Conservation (phyloP, 2,329 filamentous ascomycete genomes). For the Calonectria pteridis region DNA sequence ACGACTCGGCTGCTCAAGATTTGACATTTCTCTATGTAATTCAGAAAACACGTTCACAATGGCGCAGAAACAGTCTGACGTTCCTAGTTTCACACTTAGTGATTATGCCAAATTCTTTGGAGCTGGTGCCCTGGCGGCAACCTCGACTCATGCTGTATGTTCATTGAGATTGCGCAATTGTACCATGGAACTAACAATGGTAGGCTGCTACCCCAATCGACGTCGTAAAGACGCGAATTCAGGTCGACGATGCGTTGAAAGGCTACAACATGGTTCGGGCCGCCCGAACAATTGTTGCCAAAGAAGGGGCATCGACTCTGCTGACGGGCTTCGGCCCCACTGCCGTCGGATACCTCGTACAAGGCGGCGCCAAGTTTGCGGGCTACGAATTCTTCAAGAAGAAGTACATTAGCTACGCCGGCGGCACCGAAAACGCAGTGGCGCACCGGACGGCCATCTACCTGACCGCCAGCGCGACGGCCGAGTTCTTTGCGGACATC, state of each 20-base stretch:
- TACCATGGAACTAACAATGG: conserved; percentile 9
- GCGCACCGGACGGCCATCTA: conserved; percentile 71
- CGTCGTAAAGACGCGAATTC: conserved; percentile 92
- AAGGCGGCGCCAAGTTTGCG: conserved; percentile 91
- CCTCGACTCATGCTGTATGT: conserved; percentile 63
- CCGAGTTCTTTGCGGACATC: conserved; percentile 81
- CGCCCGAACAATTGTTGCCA: conserved; percentile 81
- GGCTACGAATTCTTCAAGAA: conserved; percentile 97
- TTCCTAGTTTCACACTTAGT: conserved; percentile 55
- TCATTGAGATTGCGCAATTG: background rate
- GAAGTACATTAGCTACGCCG: conserved; percentile 79
- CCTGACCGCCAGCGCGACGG: conserved; percentile 76
- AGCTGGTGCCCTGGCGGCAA: conserved; percentile 65
- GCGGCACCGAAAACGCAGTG: conserved; percentile 60
- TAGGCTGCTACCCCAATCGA: conserved; percentile 67
- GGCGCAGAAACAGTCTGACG: conserved; percentile 44
- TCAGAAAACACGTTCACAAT: conserved; percentile 31
- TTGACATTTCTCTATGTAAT: background rate
- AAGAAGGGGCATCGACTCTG: conserved; percentile 83
- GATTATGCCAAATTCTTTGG: conserved; percentile 68
- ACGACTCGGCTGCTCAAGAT: background rate
- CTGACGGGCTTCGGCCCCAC: conserved; percentile 89
- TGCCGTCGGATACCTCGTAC: conserved; percentile 88
- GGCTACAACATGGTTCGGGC: conserved; percentile 86
- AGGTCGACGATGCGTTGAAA: conserved; percentile 88